Conservation (phyloP, 2,329 filamentous ascomycete genomes). For the Penicillium sp. region DNA sequence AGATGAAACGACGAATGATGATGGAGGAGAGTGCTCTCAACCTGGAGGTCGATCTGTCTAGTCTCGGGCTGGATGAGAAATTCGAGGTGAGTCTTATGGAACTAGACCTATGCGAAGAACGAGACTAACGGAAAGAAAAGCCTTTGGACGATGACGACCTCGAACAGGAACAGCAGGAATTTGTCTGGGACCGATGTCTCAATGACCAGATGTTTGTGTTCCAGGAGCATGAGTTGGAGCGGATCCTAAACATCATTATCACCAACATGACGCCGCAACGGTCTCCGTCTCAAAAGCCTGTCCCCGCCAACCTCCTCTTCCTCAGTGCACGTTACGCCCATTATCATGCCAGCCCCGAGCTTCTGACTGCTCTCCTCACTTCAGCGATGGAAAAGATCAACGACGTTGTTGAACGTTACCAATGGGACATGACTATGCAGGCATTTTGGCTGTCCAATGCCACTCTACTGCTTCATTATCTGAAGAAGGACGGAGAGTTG, state of each 20-base stretch:
- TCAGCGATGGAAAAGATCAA: conserved; percentile 96
- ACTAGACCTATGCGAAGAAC: neutral
- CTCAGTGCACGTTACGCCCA: conserved; percentile 92
- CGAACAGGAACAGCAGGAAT: conserved; percentile 85
- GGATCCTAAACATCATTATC: conserved; percentile 90
- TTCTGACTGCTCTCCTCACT: conserved; percentile 73
- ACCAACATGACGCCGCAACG: conserved; percentile 97
- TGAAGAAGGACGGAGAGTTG: conserved; percentile 86
- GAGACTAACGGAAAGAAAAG: conserved; percentile 11
- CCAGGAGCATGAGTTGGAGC: conserved; percentile 85
- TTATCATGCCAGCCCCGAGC: conserved; percentile 83
- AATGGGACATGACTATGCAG: conserved; percentile 99
- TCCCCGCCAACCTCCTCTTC: conserved; percentile 95
- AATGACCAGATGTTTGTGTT: conserved; percentile 99
- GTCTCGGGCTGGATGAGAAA: conserved; percentile 91
- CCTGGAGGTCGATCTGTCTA: conserved; percentile 90
- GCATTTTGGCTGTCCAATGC: conserved; percentile 99
- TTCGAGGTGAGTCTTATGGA: conserved; percentile 62
- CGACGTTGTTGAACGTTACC: conserved; percentile 85
- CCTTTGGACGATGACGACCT: conserved; percentile 77
- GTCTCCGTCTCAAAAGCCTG: conserved; percentile 93
- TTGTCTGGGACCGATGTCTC: conserved; percentile 88
- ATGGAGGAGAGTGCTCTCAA: conserved; percentile 99
- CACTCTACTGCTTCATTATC: conserved; percentile 87
- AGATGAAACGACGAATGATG: conserved; percentile 85